A percentile compares a stretch with the other conserved stretches of the same genome.
phyloP scores from a whole-genome alignment of 208 protist genomes.

The Angomonas ambiguus region DNA sequence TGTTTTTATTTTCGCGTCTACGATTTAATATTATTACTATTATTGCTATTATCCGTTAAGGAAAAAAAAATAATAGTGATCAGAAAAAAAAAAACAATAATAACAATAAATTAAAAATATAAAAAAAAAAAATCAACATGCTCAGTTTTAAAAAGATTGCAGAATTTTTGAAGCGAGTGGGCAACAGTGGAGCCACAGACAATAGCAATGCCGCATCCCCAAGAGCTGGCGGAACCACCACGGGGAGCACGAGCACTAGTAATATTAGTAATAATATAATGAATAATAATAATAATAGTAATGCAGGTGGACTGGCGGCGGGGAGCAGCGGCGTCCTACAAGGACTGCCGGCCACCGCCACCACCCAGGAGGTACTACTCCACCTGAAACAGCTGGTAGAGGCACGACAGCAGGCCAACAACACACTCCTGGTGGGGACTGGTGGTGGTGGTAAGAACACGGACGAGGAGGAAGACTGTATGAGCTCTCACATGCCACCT shows the following conservation, averaged over 20 bases:
- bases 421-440: not conserved
- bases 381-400: constrained; percentile 51
- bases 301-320: too few species aligned
- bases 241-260: too few species aligned
- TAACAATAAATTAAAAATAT: not conserved
- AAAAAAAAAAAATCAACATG: constrained; percentile 19
- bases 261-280: not conserved
- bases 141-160: constrained; percentile 54
- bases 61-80: too few species aligned
- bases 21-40: too few species aligned
- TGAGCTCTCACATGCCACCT: not conserved
- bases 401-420: constrained; percentile 10
- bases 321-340: constrained; percentile 36
- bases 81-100: not conserved
- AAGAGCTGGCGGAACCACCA: not conserved
- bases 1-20: constrained; percentile 6
- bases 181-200: constrained; percentile 2
- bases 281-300: constrained; percentile 4
- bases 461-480: not conserved
- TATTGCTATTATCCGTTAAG: too few species aligned
- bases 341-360: constrained; percentile 43
- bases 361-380: constrained; percentile 47
- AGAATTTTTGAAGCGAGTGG: constrained; percentile 47
- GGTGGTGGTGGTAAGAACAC: not conserved
- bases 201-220: not conserved